Base-by-base conservation (phyloP, 176 grass and related monocot genomes). In the Triticum monococcum region DNA sequence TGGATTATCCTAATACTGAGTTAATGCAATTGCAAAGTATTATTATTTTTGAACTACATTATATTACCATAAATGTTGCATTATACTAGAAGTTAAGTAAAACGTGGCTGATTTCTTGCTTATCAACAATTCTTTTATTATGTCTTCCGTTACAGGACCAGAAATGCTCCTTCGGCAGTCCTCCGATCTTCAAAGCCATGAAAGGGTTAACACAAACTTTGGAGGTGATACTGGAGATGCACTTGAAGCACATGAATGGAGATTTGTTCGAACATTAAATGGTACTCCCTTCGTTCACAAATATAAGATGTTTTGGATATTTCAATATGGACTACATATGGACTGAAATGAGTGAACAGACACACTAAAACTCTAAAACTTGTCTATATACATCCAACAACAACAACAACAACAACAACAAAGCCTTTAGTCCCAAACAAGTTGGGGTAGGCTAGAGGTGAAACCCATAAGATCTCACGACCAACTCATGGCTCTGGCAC, bases 221-320 rank as follows among this genome's bases (percentile, higher is more conserved):
- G 91, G 91, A 86, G 92, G 77, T 86, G 90, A 91, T 81, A 61
- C 66, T 56, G 93, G 85, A 80, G 96, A 98, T 82, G 96, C 90
- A 80, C 88, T 89, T 84, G 93, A 98, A 92, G 87, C 90, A 65
- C 90, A 98, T 25, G 91, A 98, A 67, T 98, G 96, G 96, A 91
- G 86, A 95, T 98, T 86, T 75, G 93, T 95, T 86, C 93, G 86
- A 52, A 92, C 92, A 76, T 83, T 95, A 79, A 95, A 95, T 63
- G 96, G 96, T 45, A 43, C 41, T 43, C 41, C 10, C 41, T 43
- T 12, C 41, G 10, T 43, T 12, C 41, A 40, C 41, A 43, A 43
- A 40, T 40, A 40, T 40, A 40, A 40, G 38, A 40, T 38, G 37
- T 38, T 38, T 38, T 38, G 37, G 36, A 40, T 40, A 40, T 40